phyloP scores from a whole-genome alignment of 345 rosid species.

The Gossypium raimondii region DNA sequence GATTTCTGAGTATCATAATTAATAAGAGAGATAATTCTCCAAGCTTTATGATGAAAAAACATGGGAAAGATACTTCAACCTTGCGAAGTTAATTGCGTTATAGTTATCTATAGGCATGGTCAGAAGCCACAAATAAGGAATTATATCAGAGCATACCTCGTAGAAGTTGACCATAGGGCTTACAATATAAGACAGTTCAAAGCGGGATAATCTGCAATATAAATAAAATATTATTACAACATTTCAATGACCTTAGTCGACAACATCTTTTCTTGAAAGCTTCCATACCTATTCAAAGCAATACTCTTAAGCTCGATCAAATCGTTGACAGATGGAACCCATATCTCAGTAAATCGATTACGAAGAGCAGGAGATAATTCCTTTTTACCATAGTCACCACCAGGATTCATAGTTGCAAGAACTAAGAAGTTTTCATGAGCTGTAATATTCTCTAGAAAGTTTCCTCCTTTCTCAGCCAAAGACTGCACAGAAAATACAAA shows the following conservation, averaged over 20 bases:
- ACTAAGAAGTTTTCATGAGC: slow-evolving; percentile 71
- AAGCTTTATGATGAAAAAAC: not conserved
- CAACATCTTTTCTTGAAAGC: not conserved
- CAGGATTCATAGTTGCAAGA: slow-evolving; percentile 98
- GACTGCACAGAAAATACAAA: slow-evolving; percentile 42
- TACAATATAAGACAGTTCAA: slow-evolving; percentile 40
- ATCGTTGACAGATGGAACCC: slow-evolving; percentile 81
- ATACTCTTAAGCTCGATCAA: slow-evolving; percentile 67
- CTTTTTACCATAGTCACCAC: slow-evolving; percentile 98
- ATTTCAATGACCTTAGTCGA: not conserved
- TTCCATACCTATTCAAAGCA: slow-evolving; percentile 54
- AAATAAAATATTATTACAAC: not conserved
- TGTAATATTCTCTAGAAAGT: slow-evolving; percentile 60
- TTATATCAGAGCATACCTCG: slow-evolving; percentile 46
- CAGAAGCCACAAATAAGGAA: not conserved
- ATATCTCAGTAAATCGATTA: slow-evolving; percentile 94
- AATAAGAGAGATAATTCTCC: not conserved
- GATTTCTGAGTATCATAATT: not conserved
- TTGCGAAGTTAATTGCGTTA: not conserved
- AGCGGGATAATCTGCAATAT: slow-evolving; percentile 40
- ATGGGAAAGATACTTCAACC: not conserved
- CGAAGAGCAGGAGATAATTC: slow-evolving; percentile 97
- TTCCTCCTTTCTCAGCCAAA: slow-evolving; percentile 94
- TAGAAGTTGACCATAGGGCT: slow-evolving; percentile 69
- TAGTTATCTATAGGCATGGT: not conserved